Percentiles rank a stretch among this genome's conserved stretches.
These are phyloP conservation scores for Clitopilus hobsonii DNA, from an alignment of 768 basidiomycete species.

Conservation along the genomic window DNA sequence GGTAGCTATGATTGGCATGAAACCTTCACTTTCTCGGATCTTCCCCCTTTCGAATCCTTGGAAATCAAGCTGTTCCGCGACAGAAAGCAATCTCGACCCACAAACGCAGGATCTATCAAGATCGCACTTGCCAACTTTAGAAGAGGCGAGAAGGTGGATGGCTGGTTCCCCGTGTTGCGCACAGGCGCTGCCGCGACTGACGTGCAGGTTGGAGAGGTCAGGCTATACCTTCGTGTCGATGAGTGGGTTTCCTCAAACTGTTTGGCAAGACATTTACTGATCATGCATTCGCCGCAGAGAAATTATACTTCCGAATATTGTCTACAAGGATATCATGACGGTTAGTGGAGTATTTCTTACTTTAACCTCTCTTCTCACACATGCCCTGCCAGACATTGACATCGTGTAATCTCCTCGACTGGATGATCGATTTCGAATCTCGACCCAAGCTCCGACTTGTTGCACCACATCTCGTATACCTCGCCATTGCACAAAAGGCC, in stretches of 20 bases:
- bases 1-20: constrained; percentile 83
- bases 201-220: constrained; percentile 69
- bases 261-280: background rate
- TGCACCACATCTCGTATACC: constrained; percentile 56
- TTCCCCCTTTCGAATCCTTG: constrained; percentile 74
- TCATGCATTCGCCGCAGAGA: constrained; percentile 44
- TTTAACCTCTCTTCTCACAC: constrained; percentile 6
- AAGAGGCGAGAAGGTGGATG: constrained; percentile 70
- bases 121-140: constrained; percentile 70
- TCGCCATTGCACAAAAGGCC: constrained; percentile 64
- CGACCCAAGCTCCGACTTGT: constrained; percentile 63
- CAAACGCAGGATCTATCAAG: constrained; percentile 53
- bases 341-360: constrained; percentile 29
- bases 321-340: constrained; percentile 56
- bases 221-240: constrained; percentile 66
- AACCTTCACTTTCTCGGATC: constrained; percentile 63
- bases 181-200: constrained; percentile 41
- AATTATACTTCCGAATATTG: constrained; percentile 66
- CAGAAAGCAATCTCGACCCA: constrained; percentile 56
- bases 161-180: constrained; percentile 78
- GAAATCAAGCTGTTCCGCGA: constrained; percentile 67
- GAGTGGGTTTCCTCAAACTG: constrained; percentile 46
- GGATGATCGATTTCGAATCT: constrained; percentile 67
- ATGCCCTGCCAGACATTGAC: constrained; percentile 38
- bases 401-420: constrained; percentile 64